Evolutionary conservation across 805 yeast species (phyloP), one percentile per base, ranked within the genome.

Genomic region (Scheffersomyces ergatensis): DNA sequence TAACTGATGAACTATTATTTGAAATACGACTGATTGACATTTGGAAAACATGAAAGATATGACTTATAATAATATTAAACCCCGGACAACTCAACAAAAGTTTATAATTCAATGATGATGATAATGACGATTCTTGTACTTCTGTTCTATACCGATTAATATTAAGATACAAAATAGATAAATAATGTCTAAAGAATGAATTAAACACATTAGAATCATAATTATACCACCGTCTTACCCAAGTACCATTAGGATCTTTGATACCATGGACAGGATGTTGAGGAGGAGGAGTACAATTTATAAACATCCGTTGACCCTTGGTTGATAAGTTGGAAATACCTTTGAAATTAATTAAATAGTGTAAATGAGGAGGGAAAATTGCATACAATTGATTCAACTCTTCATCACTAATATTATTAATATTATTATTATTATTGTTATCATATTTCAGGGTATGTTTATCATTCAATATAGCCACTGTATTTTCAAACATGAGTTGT

Each of bases 151-250:
- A 15, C 47, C 53, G 14, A 78, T 54, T 13, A 26, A 29, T 29
- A 8, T 14, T 6, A 14, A 15, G 11, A 4, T 15, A 5, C 15
- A 29, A n/a, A 14, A 29, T 29, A 4, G 18, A 14, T 5, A 29
- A 14, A 50, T 79, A 82, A 54, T 82, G 86, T 44, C 83, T 73
- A 36, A 81, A 62, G 46, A 82, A 82, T 1, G 85, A 77, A 44
- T 74, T 70, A 58, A 82, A 82, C 2, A 82, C 62, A 49, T 79
- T 82, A 40, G 78, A 66, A 45, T 79, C 84, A 42, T 74, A 62
- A 37, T 71, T 63, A 39, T 74, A 67, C 87, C 87, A 82, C 48
- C 80, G 64, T 42, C 72, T 63, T 8, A 79, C 82, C 88, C 88
- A 82, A 19, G 68, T 52, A 5, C 84, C 86, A 43, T 65, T 73